Percentiles rank a stretch among this genome's conserved stretches.
These are phyloP conservation scores for Aspergillus bridgeri DNA, from an alignment of 495 filamentous ascomycete genomes.

Conservation along the genomic window DNA sequence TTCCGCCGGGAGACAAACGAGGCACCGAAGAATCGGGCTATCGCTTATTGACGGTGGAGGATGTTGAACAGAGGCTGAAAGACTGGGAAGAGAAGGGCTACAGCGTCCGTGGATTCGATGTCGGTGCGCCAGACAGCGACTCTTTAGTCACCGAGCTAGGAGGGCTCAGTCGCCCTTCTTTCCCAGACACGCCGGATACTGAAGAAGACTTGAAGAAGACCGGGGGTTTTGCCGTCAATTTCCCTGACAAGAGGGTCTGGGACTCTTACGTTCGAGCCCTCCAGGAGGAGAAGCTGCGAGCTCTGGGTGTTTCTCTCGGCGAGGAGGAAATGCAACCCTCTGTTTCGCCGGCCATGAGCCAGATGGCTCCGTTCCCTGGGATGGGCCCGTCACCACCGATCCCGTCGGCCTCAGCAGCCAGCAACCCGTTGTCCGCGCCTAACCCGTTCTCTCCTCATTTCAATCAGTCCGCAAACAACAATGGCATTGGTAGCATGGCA, in stretches of 20 bases:
- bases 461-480: conserved; percentile 52
- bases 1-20: conserved; percentile 66
- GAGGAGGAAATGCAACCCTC: conserved; percentile 65
- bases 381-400: conserved; percentile 57
- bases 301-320: conserved; percentile 77
- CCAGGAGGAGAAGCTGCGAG: conserved; percentile 85
- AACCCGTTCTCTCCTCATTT: conserved; percentile 46
- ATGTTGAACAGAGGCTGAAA: conserved; percentile 63
- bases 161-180: conserved; percentile 66
- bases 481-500: conserved; percentile 55
- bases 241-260: conserved; percentile 80
- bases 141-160: conserved; percentile 29
- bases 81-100: conserved; percentile 75
- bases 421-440: conserved; percentile 35
- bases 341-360: conserved; percentile 72
- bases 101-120: conserved; percentile 66
- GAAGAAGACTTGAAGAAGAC: conserved; percentile 45
- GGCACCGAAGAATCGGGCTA: conserved; percentile 52
- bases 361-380: conserved; percentile 52
- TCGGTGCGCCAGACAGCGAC: conserved; percentile 43
- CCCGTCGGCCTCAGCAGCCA: conserved; percentile 41
- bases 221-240: conserved; percentile 56
- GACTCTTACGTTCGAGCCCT: conserved; percentile 74
- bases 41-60: conserved; percentile 56
- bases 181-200: conserved; percentile 64